Evolutionary conservation across 2,329 filamentous ascomycete genomes (phyloP).

Genomic region (Sporothrix schenckii): DNA sequence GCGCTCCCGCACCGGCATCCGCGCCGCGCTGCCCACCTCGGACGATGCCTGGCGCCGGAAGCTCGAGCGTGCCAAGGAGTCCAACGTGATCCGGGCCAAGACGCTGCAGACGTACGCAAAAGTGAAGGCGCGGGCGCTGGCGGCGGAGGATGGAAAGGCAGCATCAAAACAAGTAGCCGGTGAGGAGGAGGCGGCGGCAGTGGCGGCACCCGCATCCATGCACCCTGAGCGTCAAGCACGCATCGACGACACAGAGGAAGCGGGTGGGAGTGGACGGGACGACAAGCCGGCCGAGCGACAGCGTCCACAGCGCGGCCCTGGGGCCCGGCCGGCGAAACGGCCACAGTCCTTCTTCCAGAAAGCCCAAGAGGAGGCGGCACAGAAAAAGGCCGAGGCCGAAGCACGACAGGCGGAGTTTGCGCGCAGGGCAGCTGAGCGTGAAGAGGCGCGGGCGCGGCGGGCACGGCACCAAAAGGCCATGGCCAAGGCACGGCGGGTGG

Average conservation of each 20-base stretch:
- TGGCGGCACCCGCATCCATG: constrained; percentile 37
- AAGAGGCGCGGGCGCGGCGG: constrained; percentile 54
- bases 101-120: constrained; percentile 92
- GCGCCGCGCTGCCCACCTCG: constrained; percentile 33
- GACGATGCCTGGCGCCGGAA: constrained; percentile 36
- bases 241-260: constrained; percentile 42
- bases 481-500: constrained; percentile 66
- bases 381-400: constrained; percentile 50
- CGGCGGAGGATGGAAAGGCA: constrained; percentile 25
- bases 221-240: constrained; percentile 50
- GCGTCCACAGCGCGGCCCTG: constrained; percentile 44
- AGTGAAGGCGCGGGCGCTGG: constrained; percentile 63
- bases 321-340: constrained; percentile 48
- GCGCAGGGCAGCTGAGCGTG: constrained; percentile 65
- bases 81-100: constrained; percentile 89
- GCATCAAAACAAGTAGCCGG: constrained; percentile 23
- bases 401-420: constrained; percentile 63
- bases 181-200: constrained; percentile 29
- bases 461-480: constrained; percentile 55
- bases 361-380: constrained; percentile 59
- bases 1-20: constrained; percentile 31
- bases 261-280: constrained; percentile 17
- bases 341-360: constrained; percentile 32
- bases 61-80: constrained; percentile 70
- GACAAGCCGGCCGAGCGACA: constrained; percentile 15